A percentile compares a stretch with the other conserved stretches of the same genome.
phyloP scores from a whole-genome alignment of 2,329 filamentous ascomycete genomes.

The Clarireedia monteithiana region DNA sequence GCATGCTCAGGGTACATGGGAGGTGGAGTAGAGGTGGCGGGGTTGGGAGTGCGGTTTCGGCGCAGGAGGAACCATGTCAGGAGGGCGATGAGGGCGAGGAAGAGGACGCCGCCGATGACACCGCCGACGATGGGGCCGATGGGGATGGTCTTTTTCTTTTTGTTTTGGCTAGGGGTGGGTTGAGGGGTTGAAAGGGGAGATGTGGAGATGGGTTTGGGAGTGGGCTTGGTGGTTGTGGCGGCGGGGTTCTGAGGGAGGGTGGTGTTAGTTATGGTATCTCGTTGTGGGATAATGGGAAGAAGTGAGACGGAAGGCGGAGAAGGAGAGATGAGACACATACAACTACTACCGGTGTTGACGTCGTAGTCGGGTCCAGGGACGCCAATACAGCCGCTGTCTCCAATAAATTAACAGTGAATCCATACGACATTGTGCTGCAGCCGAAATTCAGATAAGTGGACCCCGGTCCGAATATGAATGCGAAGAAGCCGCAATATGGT shows the following conservation, averaged over 20 bases:
- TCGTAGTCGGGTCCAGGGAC: not conserved
- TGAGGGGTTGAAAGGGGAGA: not conserved
- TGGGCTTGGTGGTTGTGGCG: not conserved
- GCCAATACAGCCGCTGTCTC: not conserved
- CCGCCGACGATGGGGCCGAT: conserved; percentile 19
- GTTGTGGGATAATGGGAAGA: not conserved
- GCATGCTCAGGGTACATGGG: not conserved
- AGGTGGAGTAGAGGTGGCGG: not conserved
- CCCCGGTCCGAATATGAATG: conserved; percentile 13
- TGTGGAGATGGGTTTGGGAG: not conserved
- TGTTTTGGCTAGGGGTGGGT: not conserved
- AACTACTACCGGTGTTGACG: not conserved
- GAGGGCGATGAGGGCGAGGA: conserved; percentile 10
- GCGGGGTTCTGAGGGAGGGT: not conserved
- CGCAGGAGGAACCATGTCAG: conserved; percentile 14
- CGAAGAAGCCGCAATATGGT: conserved; percentile 20
- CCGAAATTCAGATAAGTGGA: conserved; percentile 19
- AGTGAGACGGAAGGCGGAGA: not conserved
- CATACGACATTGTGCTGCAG: conserved; percentile 16
- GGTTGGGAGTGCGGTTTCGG: not conserved
- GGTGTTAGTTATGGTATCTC: not conserved
- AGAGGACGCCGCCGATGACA: conserved; percentile 16
- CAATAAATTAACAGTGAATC: conserved; percentile 9
- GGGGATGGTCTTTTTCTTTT: conserved; percentile 2
- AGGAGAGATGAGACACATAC: not conserved